These are phyloP conservation scores for Kluyveromyces aestuarii DNA, from an alignment of 805 yeast genomes.

Conservation along the genomic window DNA sequence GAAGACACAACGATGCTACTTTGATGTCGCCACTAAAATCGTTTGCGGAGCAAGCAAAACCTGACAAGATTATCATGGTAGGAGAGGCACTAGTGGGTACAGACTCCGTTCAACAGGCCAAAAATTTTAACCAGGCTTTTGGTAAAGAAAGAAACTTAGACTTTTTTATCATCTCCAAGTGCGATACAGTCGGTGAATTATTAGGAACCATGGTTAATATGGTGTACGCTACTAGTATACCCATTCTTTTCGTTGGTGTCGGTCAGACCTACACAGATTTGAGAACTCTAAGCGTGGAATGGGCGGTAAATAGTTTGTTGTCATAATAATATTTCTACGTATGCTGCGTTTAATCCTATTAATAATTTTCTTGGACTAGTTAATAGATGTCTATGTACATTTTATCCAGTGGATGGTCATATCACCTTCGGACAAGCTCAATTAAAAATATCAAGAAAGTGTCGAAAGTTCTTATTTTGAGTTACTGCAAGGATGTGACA, in stretches of 20 bases:
- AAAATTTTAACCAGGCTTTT: constrained; percentile 86
- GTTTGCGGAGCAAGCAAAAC: constrained; percentile 91
- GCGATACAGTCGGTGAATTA: constrained; percentile 96
- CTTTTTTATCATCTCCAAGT: constrained; percentile 86
- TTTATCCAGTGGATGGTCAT: no score
- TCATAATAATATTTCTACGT: constrained; percentile 28
- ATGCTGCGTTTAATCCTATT: no score
- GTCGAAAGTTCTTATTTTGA: neutral
- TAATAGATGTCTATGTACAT: neutral
- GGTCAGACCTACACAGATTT: constrained; percentile 96
- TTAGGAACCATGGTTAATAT: constrained; percentile 95
- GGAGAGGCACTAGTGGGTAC: constrained; percentile 98
- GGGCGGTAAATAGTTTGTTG: constrained; percentile 85
- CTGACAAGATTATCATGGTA: constrained; percentile 95
- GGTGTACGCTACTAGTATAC: constrained; percentile 94
- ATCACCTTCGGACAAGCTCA: neutral
- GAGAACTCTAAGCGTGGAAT: constrained; percentile 78
- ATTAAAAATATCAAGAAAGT: neutral
- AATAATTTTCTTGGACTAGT: neutral
- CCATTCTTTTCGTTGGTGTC: constrained; percentile 89
- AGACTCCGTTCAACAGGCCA: constrained; percentile 92
- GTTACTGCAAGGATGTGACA: neutral
- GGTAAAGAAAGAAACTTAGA: constrained; percentile 76
- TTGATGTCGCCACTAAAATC: constrained; percentile 93
- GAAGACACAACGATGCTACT: constrained; percentile 91